These are phyloP conservation scores for Tulasnella sp. DNA, from an alignment of 768 basidiomycete species.

Conservation along the genomic window DNA sequence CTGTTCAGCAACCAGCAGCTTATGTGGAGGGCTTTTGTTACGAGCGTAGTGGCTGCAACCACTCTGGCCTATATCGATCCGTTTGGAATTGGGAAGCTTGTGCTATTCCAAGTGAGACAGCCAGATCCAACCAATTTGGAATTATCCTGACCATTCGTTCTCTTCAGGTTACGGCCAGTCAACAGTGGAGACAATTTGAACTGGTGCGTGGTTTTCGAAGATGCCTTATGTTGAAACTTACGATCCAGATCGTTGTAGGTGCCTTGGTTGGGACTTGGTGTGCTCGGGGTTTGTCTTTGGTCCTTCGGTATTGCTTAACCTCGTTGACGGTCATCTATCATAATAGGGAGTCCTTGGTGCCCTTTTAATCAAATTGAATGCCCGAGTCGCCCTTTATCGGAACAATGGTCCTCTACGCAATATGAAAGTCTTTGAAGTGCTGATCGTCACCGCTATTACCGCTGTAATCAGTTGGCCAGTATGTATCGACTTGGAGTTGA, in stretches of 20 bases:
- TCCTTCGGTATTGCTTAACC: neutral
- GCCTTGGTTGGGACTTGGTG: slow-evolving; percentile 64
- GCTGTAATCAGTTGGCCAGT: slow-evolving; percentile 70
- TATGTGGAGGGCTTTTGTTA: slow-evolving; percentile 85
- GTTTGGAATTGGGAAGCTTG: slow-evolving; percentile 79
- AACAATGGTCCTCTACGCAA: slow-evolving; percentile 53
- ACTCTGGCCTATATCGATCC: slow-evolving; percentile 80
- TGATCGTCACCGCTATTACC: slow-evolving; percentile 59
- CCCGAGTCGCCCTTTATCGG: slow-evolving; percentile 59
- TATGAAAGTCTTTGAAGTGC: slow-evolving; percentile 64
- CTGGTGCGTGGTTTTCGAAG: slow-evolving; percentile 45
- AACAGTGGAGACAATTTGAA: slow-evolving; percentile 70
- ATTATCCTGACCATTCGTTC: neutral
- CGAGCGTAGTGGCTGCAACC: slow-evolving; percentile 82
- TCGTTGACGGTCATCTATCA: neutral
- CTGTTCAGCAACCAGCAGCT: slow-evolving; percentile 36
- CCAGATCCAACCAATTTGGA: neutral
- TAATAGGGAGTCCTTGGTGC: slow-evolving; percentile 62
- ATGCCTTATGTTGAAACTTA: neutral
- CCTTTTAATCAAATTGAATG: slow-evolving; percentile 62
- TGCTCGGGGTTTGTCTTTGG: slow-evolving; percentile 51
- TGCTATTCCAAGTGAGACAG: slow-evolving; percentile 62
- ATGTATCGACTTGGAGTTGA: neutral
- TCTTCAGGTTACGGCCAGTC: slow-evolving; percentile 52
- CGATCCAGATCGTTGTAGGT: slow-evolving; percentile 44